Percentiles rank a stretch among this genome's conserved stretches.
Conservation (phyloP, 2,329 filamentous ascomycete genomes). For the Xylaria sp. region DNA sequence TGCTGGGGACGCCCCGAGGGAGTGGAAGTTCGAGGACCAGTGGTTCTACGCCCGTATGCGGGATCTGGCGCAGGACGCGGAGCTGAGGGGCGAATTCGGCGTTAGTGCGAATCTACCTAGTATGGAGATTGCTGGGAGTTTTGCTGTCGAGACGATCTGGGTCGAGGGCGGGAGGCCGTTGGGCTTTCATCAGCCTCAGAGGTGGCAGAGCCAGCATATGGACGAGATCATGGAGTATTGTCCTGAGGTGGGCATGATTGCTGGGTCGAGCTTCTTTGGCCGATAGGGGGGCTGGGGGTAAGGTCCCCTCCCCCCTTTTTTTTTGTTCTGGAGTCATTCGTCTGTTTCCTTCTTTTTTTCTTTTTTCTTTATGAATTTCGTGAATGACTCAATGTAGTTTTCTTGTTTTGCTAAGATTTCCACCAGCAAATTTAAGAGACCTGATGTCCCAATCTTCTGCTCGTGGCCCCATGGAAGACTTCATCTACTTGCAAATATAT, state of each 20-base stretch:
- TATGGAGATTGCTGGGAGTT: constrained; percentile 34
- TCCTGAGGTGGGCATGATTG: constrained; percentile 39
- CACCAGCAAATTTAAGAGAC: too few species aligned
- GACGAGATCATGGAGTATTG: constrained; percentile 40
- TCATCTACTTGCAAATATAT: too few species aligned
- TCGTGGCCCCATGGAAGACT: too few species aligned
- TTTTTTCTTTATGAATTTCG: neutral
- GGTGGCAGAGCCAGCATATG: constrained; percentile 34
- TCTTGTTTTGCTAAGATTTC: too few species aligned
- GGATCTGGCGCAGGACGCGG: neutral
- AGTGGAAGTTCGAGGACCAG: constrained; percentile 41
- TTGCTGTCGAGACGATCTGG: constrained; percentile 42
- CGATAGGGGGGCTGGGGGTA: neutral
- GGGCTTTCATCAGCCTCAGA: constrained; percentile 38
- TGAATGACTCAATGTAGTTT: too few species aligned
- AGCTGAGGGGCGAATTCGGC: constrained; percentile 10
- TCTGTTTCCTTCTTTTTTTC: neutral
- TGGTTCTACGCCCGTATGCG: constrained; percentile 37
- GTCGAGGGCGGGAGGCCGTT: constrained; percentile 36
- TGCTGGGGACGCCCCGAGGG: constrained; percentile 23
- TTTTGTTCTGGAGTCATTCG: neutral
- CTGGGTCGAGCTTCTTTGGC: constrained; percentile 25
- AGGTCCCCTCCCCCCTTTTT: too few species aligned
- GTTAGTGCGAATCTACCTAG: constrained; percentile 32
- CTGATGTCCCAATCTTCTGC: too few species aligned